Base-by-base conservation (phyloP, 129 eudicot species). In the Centella asiatica region DNA sequence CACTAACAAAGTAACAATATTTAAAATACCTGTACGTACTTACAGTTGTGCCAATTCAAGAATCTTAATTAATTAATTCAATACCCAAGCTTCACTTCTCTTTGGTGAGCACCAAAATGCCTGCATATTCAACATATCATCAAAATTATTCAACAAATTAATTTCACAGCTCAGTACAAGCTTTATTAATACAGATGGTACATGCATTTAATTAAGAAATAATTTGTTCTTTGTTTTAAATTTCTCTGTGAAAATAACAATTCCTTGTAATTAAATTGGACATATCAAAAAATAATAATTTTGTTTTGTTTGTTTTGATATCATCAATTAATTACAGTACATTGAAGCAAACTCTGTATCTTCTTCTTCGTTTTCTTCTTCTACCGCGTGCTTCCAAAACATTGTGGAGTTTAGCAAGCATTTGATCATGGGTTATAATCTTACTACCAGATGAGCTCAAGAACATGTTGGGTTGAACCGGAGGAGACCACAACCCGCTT, bases 401-500 rank as follows among this genome's bases (percentile, higher is more conserved):
- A 4, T 36, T 49, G 58, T 68, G 74, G 5, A 85, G 70, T 82
- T 72, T 78, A 9, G 26, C 79, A 2, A 74, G 66, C 92, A 89
- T 53, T 18, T 89, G 81, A 57, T 80, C 73, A 1, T 76, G 69
- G 0, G 81, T 77, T 57, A 78, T 65, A 14, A 89, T 80, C n/a
- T n/a, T n/a, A 28, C 69, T 34, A 0, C 87, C 97, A 0, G 89
- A 89, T 0, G 95, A 87, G 72, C 67, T 82, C 57, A 84, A 7
- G 74, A 83, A 90, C 66, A 64, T 84, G 15, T 62, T 81, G 33
- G 94, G 78, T 39, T 25, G 77, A 22, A 90, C 19, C 0, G 88
- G 98, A 24, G 98, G 98, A 10, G 97, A 89, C 97, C 97, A 89
- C 13, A 89, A 57, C 12, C 88, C 86, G 61, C 97, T 89, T 49